These are phyloP conservation scores for Gaertneriomyces semiglobifer DNA, from an alignment of 192 early-diverging fungal species.

Conservation along the genomic window DNA sequence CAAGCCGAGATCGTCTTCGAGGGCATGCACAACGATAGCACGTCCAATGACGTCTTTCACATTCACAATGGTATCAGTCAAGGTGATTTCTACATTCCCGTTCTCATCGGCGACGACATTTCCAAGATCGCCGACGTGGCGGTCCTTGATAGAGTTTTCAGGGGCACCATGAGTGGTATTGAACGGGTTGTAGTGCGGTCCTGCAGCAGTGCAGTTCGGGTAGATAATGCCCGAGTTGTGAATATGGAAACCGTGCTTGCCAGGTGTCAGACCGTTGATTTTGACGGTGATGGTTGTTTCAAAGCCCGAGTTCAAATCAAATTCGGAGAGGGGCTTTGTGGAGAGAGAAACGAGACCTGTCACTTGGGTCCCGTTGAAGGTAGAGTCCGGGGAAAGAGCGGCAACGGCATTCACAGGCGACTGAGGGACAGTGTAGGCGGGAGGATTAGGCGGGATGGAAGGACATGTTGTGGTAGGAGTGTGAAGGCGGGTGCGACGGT, in stretches of 20 bases:
- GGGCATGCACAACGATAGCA: slow-evolving; percentile 80
- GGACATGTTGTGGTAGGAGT: no score
- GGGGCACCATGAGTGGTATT: slow-evolving; percentile 78
- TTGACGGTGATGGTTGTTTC: slow-evolving; percentile 40
- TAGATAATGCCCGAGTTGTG: slow-evolving; percentile 38
- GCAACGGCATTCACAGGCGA: no score
- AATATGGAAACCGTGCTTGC: slow-evolving; percentile 86
- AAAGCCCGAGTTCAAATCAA: no score
- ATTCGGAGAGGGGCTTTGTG: no score
- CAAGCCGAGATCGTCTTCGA: slow-evolving; percentile 81
- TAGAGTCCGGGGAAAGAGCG: no score
- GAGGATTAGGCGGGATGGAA: no score
- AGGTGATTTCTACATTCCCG: slow-evolving; percentile 51
- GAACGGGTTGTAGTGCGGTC: slow-evolving; percentile 84
- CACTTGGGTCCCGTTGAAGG: no score
- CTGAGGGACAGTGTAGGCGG: no score
- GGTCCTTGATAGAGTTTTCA: slow-evolving; percentile 42
- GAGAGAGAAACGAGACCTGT: no score
- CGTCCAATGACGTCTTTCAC: slow-evolving; percentile 77
- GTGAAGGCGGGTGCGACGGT: no score
- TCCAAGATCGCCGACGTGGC: slow-evolving; percentile 90
- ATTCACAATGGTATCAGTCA: slow-evolving; percentile 63
- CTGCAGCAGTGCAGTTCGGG: slow-evolving; percentile 70
- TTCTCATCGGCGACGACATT: slow-evolving; percentile 64
- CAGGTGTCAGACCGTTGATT: slow-evolving; percentile 60